Evolutionary conservation across 305 asterid species (phyloP).

Genomic region (Fraxinus greggii): DNA sequence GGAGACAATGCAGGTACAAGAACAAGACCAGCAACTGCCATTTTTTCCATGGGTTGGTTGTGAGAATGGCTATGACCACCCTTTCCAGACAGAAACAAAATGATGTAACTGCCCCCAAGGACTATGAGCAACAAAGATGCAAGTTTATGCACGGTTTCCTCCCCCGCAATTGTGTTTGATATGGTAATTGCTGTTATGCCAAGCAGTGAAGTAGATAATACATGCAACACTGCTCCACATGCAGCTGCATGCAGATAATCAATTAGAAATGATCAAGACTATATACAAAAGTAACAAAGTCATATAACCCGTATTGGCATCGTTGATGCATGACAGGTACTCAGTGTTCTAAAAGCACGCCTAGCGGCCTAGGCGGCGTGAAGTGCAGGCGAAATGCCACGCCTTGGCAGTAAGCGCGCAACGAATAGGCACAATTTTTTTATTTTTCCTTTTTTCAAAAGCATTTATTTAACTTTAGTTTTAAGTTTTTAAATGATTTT

Average conservation of each 20-base stretch:
- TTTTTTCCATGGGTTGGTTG: constrained; percentile 96
- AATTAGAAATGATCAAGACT: constrained; percentile 4
- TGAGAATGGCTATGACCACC: constrained; percentile 95
- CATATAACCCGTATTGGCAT: background rate
- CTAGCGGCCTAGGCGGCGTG: background rate
- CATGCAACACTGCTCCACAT: constrained; percentile 89
- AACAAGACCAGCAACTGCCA: constrained; percentile 98
- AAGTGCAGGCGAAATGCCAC: background rate
- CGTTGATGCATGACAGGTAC: constrained; percentile 25
- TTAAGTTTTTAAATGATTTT: background rate
- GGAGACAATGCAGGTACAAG: constrained; percentile 95
- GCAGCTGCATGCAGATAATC: constrained; percentile 62
- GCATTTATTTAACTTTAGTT: no score
- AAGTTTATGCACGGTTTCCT: constrained; percentile 95
- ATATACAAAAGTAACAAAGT: background rate
- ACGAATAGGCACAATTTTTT: background rate
- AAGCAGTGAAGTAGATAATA: constrained; percentile 80
- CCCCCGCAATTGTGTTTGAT: constrained; percentile 93
- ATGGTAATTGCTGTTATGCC: constrained; percentile 96
- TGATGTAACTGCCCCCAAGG: constrained; percentile 84
- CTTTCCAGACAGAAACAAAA: constrained; percentile 74
- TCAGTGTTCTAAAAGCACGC: background rate
- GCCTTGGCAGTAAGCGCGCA: background rate
- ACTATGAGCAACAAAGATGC: constrained; percentile 80
- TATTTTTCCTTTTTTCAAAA: no score